Evolutionary conservation across 345 rosid species (phyloP), one percentile per base, ranked within the genome.

Genomic region (Cardamine occulta): DNA sequence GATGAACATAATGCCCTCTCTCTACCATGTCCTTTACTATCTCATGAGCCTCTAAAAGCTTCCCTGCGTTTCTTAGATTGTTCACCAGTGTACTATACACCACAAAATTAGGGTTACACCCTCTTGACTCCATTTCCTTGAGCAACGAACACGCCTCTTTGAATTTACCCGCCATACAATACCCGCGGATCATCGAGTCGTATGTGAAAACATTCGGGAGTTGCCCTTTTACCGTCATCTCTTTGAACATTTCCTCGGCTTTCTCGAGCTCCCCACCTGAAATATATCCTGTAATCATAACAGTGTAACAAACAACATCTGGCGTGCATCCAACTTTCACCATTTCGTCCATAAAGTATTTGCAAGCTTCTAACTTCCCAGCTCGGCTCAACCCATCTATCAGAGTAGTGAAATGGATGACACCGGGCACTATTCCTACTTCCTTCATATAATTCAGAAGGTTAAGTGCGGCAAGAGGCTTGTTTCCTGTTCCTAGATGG

Each of bases 361-460:
- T 64, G 85, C 97, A 95, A 60, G 86, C 97, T 54, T 88, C 97
- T 58, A 92, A 75, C 84, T 92, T 90, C 70, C 99, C 97, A 11
- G 92, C 96, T 57, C 96, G 84, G 73, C 99, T 88, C 55, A 95
- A 66, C 61, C 97, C 97, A 66, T 95, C 97, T 56, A 92, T 88
- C 80, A 95, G 78, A 11, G 93, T 91, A 9, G 97, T 90, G 82
- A 82, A 86, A 83, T 92, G 97, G 79, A 88, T 88, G 28, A 86
- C 87, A 63, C 71, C 75, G 1, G 97, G 96, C 23, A 82, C 86
- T 51, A 84, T 37, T 73, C 97, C 95, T 45, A 76, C 86, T 80
- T 88, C 87, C 74, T 75, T 88, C 96, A 95, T 90, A 84, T 89
- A 89, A 74, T 86, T 87, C 80, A 94, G 74, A 23, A 91, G 87